These are phyloP conservation scores for Cucurbita moschata DNA, from an alignment of 306 rosid genomes.

Conservation along the genomic window DNA sequence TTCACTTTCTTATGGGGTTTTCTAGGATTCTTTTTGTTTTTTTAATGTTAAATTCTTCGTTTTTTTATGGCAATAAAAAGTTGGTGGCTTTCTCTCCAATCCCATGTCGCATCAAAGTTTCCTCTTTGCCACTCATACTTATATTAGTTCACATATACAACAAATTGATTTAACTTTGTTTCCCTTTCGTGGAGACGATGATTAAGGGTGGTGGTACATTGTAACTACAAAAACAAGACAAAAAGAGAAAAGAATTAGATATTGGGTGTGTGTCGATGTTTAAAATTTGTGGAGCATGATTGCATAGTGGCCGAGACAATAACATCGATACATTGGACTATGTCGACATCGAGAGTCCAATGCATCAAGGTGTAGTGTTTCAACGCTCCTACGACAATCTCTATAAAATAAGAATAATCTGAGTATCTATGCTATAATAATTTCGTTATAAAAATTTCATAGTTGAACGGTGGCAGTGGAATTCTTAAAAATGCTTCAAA, in stretches of 20 bases:
- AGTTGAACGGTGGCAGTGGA: too few relatives aligned
- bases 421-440: too few relatives aligned
- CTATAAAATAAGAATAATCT: too few relatives aligned
- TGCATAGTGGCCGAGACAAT: neutral
- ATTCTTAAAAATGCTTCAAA: neutral
- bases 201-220: neutral
- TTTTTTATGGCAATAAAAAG: neutral
- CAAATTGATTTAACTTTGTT: neutral
- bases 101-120: neutral
- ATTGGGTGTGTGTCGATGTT: neutral
- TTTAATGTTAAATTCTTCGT: neutral
- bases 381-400: neutral
- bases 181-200: neutral
- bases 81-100: neutral
- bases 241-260: neutral
- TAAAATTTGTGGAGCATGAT: neutral
- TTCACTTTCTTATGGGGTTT: too few relatives aligned
- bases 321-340: too few relatives aligned
- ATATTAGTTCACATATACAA: neutral
- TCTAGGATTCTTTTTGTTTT: neutral
- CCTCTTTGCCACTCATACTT: neutral
- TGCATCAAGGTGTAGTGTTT: too few relatives aligned
- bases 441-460: too few relatives aligned
- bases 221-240: neutral
- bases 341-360: too few relatives aligned